Evolutionary conservation across 129 eudicot genomes (phyloP), one percentile per base, ranked within the genome.

Genomic region (Helichrysum umbraculigerum): DNA sequence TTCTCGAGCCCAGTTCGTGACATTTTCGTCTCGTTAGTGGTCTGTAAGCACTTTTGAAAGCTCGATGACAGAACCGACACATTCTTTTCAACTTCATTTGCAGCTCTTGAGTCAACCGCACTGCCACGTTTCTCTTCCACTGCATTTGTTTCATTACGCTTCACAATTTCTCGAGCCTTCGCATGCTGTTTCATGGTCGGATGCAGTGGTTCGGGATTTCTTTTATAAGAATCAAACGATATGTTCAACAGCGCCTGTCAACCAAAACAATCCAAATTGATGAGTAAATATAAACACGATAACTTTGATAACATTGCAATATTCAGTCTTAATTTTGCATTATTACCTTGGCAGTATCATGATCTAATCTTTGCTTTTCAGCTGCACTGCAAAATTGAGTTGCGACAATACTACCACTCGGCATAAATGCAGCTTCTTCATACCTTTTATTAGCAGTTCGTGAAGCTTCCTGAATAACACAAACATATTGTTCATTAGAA

Each of bases 221-320:
- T 79, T n/a, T 39, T 58, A 60, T 83, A 88, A 17, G 92, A 71
- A 76, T 76, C 85, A 76, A 88, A 90, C 22, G 90, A 87, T 17
- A 57, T 73, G 19, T 71, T 88, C 73, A 76, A 74, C 70, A 59
- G 44, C 29, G 47, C 90, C 92, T 87, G 19, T 7, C 63, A 63
- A 75, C 4, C 63, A 33, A 79, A 35, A 32, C 61, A 30, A 75
- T 8, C 19, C 50, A 76, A 44, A 44, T 2, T 2, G 47, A 41
- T 58, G 11, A 20, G n/a, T 39, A 17, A 25, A 35, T 54, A 41
- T 62, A 19, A 54, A 4, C 72, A 47, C 6, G 30, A n/a, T 52
- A 17, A 52, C 22, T 4, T 17, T 15, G n/a, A 15, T 34, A 56
- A 19, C 4, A 2, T 6, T 19, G 62, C 21, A 6, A 56, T 1